Evolutionary conservation across 192 early-diverging fungal species (phyloP).

Genomic region (Rhizophagus sp.): DNA sequence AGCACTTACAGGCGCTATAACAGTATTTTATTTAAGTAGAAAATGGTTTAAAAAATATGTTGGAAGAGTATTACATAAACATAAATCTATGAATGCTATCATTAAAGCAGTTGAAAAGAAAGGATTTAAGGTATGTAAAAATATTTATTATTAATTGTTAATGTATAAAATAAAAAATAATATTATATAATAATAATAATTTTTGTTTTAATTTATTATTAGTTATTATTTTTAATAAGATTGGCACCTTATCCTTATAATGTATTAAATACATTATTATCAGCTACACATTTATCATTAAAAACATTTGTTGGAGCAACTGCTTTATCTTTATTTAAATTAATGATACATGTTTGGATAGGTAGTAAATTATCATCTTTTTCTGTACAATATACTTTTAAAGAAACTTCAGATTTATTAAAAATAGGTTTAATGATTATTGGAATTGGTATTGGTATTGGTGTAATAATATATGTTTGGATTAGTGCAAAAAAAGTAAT

Average conservation of each 20-base stretch:
- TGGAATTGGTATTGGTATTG: constrained; percentile 42
- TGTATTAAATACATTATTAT: constrained; percentile 60
- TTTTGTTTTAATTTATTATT: background rate
- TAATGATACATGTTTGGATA: constrained; percentile 62
- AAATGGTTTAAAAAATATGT: constrained; percentile 50
- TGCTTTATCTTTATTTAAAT: constrained; percentile 56
- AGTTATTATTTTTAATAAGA: constrained; percentile 67
- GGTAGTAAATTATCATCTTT: constrained; percentile 58
- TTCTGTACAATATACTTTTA: constrained; percentile 32
- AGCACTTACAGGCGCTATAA: constrained; percentile 54
- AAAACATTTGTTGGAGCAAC: constrained; percentile 48
- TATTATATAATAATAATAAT: background rate
- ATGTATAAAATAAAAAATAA: background rate
- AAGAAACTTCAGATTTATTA: constrained; percentile 28
- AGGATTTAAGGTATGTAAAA: constrained; percentile 57
- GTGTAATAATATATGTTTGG: constrained; percentile 54
- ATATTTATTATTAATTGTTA: background rate
- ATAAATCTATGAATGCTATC: constrained; percentile 51
- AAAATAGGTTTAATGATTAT: constrained; percentile 31
- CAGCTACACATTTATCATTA: constrained; percentile 56
- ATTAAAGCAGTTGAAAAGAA: constrained; percentile 60
- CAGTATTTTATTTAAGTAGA: constrained; percentile 56
- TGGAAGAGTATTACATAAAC: constrained; percentile 40
- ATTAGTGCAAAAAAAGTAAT: constrained; percentile 44
- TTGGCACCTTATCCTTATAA: constrained; percentile 75